Evolutionary conservation across 768 basidiomycete species (phyloP), one percentile per base, ranked within the genome.

Genomic region (Gyrodon lividus): DNA sequence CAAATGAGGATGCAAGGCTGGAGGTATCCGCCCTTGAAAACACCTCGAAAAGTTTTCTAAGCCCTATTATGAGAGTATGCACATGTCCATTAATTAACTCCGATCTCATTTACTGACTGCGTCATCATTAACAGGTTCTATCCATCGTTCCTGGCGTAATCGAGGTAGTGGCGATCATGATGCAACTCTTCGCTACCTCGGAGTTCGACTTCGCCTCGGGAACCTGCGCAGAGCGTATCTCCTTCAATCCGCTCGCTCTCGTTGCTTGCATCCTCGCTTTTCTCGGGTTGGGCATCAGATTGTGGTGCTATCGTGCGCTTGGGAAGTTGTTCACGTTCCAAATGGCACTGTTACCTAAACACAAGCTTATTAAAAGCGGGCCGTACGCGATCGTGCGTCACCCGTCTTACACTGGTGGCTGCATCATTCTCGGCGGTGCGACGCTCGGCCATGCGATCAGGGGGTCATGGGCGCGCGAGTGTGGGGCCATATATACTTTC

Each of bases 291-390:
- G 43, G 40, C 9, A 49, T 77, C 20, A 69, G 74, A 3, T 39
- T 64, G 16, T 57, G 57, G 50, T 76, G 70, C 52, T 76, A 69
- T 58, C 69, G 59, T n/a, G 55, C 62, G 17, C 62, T 77, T 22
- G 70, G 70, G n/a, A 33, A 56, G 5, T 55, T 70, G 23, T 74
- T 73, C 58, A 77, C 73, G 14, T 77, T 76, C 46, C 67, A 74
- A 38, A 58, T 75, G 34, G 63, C 64, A n/a, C 24, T 52, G 13
- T 28, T 46, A 0, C 39, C 39, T 3, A 12, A 43, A 1, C 59
- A 59, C 28, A 46, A 46, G 45, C 43, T 60, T 13, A 31, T 63
- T 13, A 52, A 40, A 26, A 55, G 46, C 10, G 59, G 59, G 22
- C 56, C 61, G 20, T 60, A 54, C 19, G 48, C 48, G 0, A 20